phyloP scores from a whole-genome alignment of 371 early-diverging fungal species.

The Circinella minor region DNA sequence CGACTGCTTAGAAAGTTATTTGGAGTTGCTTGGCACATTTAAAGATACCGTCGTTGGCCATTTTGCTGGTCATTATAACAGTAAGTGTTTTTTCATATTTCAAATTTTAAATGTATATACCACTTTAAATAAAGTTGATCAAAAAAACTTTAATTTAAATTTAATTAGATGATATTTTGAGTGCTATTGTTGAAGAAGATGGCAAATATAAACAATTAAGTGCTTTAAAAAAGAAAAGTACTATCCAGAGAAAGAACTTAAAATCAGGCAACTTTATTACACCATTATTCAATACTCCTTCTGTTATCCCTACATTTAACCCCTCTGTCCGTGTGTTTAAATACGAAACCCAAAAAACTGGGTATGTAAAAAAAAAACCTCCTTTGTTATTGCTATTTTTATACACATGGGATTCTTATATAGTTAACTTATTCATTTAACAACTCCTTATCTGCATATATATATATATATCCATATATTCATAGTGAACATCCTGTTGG shows the following conservation, averaged over 20 bases:
- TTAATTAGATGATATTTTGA: conserved; percentile 30
- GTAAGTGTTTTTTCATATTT: conserved; percentile 12
- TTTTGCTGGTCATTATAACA: conserved; percentile 56
- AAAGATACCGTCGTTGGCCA: conserved; percentile 42
- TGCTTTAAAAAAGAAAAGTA: conserved; percentile 13
- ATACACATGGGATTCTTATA: too few relatives aligned
- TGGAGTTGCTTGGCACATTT: conserved; percentile 44
- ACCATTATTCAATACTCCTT: conserved; percentile 49
- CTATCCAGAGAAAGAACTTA: background rate
- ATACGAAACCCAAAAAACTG: conserved; percentile 32
- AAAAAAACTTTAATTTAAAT: too few relatives aligned
- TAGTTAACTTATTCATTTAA: background rate
- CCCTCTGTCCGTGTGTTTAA: conserved; percentile 57
- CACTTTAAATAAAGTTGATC: too few relatives aligned
- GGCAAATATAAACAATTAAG: conserved; percentile 5
- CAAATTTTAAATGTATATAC: too few relatives aligned
- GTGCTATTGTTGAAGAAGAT: conserved; percentile 19
- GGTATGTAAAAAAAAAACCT: conserved; percentile 6
- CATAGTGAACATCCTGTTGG: conserved; percentile 30
- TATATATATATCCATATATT: background rate
- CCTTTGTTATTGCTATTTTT: background rate
- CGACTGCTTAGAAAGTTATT: conserved; percentile 39
- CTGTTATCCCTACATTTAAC: conserved; percentile 54
- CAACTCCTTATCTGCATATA: background rate
- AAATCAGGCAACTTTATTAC: conserved; percentile 19